Evolutionary conservation across 768 basidiomycete species (phyloP).

Genomic region (Boletus reticuloceps): DNA sequence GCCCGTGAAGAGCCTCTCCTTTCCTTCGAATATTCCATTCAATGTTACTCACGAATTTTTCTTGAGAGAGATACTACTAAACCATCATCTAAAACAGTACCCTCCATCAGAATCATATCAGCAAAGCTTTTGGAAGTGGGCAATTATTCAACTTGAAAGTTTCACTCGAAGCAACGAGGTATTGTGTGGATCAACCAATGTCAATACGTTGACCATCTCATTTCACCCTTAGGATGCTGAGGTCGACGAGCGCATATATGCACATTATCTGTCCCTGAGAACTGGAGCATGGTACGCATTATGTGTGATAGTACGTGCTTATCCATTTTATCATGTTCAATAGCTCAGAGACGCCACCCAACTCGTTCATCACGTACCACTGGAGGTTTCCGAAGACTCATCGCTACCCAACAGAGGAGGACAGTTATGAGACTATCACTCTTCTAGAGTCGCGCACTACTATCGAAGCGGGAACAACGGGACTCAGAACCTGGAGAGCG

Average conservation of each 20-base stretch:
- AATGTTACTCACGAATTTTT: slow-evolving; percentile 52
- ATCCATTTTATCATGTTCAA: neutral
- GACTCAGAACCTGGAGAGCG: slow-evolving; percentile 77
- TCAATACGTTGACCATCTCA: neutral
- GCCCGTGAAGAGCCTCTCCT: slow-evolving; percentile 39
- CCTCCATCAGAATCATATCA: slow-evolving; percentile 67
- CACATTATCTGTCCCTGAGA: slow-evolving; percentile 52
- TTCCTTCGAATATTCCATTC: slow-evolving; percentile 41
- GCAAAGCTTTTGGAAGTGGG: slow-evolving; percentile 72
- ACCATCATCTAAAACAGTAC: slow-evolving; percentile 52
- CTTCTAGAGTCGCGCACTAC: slow-evolving; percentile 71
- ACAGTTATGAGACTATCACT: slow-evolving; percentile 45
- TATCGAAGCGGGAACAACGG: slow-evolving; percentile 77
- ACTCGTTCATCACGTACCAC: slow-evolving; percentile 65
- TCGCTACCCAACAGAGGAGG: neutral
- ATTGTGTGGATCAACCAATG: slow-evolving; percentile 21
- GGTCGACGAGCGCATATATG: slow-evolving; percentile 64
- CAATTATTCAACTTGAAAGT: slow-evolving; percentile 51
- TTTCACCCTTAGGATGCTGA: slow-evolving; percentile 46
- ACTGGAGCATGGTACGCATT: slow-evolving; percentile 29
- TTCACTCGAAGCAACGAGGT: slow-evolving; percentile 43
- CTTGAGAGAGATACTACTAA: slow-evolving; percentile 48
- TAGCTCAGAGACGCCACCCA: slow-evolving; percentile 29
- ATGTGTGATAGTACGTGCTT: neutral
- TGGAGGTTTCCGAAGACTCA: slow-evolving; percentile 39